phyloP scores from a whole-genome alignment of 2,329 filamentous ascomycete species.

The Bipolaris cookei region DNA sequence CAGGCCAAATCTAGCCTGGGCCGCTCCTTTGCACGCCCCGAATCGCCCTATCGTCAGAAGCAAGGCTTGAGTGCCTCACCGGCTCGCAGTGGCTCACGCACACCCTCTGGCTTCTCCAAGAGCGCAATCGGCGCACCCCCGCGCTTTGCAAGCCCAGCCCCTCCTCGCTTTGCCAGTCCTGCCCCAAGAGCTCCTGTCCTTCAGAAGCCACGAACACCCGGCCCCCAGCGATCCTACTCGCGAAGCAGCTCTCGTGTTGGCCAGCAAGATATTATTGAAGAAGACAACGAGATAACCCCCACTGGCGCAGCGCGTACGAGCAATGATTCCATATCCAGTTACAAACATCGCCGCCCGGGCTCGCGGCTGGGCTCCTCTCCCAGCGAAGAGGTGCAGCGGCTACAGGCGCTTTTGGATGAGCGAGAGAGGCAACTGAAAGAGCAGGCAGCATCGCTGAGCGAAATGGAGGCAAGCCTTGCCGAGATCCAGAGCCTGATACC shows the following conservation, averaged over 20 bases:
- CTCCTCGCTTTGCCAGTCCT: conserved; percentile 66
- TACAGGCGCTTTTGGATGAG: conserved; percentile 78
- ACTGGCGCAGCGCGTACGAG: conserved; percentile 59
- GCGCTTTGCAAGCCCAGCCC: conserved; percentile 68
- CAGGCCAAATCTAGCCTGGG: conserved; percentile 67
- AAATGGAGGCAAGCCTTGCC: conserved; percentile 89
- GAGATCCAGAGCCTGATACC: conserved; percentile 79
- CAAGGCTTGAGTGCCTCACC: conserved; percentile 50
- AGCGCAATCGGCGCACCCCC: conserved; percentile 60
- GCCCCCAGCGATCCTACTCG: conserved; percentile 54
- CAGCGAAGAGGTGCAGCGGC: conserved; percentile 71
- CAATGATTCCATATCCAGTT: conserved; percentile 60
- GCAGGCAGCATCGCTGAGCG: conserved; percentile 78
- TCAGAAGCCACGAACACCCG: conserved; percentile 51
- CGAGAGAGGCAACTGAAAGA: conserved; percentile 88
- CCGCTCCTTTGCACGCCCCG: conserved; percentile 83
- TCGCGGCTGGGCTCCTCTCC: conserved; percentile 46
- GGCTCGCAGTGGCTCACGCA: conserved; percentile 61
- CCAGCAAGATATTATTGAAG: conserved; percentile 50
- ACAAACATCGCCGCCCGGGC: conserved; percentile 38
- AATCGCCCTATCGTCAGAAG: conserved; percentile 78
- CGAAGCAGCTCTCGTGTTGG: conserved; percentile 56
- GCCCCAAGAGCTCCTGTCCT: conserved; percentile 63
- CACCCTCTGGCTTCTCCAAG: conserved; percentile 62
- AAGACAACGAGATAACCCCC: conserved; percentile 55